Conservation (phyloP, 139 green algal species). For the Chlorella sp. region DNA sequence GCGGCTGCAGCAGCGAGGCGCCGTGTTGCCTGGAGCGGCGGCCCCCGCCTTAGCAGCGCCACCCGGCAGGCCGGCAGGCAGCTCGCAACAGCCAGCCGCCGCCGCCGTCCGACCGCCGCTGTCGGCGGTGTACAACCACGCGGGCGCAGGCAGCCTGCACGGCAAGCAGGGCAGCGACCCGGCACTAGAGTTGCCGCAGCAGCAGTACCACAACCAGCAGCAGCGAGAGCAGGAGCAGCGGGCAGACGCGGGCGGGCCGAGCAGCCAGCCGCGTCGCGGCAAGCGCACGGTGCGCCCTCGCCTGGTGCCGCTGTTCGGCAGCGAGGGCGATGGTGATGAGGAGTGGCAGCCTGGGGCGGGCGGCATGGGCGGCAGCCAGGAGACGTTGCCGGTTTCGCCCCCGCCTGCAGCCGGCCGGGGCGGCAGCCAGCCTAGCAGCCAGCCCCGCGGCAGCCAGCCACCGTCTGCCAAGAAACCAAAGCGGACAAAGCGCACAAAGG, state of each 20-base stretch:
- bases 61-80: neutral
- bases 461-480: neutral
- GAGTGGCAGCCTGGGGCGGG: neutral
- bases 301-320: neutral
- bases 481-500: neutral
- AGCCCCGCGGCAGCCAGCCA: neutral
- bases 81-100: neutral
- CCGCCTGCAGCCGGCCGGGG: neutral
- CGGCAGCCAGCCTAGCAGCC: neutral
- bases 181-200: neutral
- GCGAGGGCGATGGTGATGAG: neutral
- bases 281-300: neutral
- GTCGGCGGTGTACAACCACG: conserved; percentile 14
- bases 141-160: neutral
- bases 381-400: neutral
- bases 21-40: neutral
- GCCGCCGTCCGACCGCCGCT: neutral
- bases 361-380: neutral
- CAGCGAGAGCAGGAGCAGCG: neutral
- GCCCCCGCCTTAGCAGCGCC: neutral
- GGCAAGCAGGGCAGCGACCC: neutral
- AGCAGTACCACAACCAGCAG: conserved; percentile 20
- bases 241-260: neutral
- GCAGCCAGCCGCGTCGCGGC: neutral
- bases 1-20: neutral